Conservation (phyloP, 148 eudicot genomes). For the Diospyros lotus region DNA sequence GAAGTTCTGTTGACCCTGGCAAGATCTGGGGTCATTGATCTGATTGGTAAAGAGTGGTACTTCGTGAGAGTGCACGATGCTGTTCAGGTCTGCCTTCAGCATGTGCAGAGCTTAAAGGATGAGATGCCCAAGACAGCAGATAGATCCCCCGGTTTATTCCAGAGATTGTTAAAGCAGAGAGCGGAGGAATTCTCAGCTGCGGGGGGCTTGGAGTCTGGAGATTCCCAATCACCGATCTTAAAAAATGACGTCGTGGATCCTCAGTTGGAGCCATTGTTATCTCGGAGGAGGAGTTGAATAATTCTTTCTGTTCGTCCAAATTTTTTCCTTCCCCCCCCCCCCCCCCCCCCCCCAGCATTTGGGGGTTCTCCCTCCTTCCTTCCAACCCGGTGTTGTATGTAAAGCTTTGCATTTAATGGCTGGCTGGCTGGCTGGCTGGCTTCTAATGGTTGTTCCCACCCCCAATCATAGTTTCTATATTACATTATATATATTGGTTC, state of each 20-base stretch:
- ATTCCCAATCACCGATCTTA: constrained; percentile 19
- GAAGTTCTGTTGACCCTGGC: constrained; percentile 75
- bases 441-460: too few relatives aligned
- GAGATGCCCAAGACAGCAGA: constrained; percentile 21
- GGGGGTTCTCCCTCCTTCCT: too few relatives aligned
- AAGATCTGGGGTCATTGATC: constrained; percentile 73
- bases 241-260: constrained; percentile 25
- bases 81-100: constrained; percentile 87
- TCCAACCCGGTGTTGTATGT: too few relatives aligned
- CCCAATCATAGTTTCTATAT: too few relatives aligned
- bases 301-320: too few relatives aligned
- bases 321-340: too few relatives aligned
- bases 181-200: constrained; percentile 32
- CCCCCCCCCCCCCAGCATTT: too few relatives aligned
- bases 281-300: constrained; percentile 18
- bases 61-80: constrained; percentile 98
- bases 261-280: constrained; percentile 64
- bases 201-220: constrained; percentile 61
- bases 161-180: constrained; percentile 40
- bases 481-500: too few relatives aligned
- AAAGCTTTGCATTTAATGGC: too few relatives aligned
- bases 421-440: too few relatives aligned
- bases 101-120: constrained; percentile 49
- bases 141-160: constrained; percentile 34
- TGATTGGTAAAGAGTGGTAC: constrained; percentile 91